phyloP scores from a whole-genome alignment of 1,284 basidiomycete species.

The Malassezia brasiliensis region DNA sequence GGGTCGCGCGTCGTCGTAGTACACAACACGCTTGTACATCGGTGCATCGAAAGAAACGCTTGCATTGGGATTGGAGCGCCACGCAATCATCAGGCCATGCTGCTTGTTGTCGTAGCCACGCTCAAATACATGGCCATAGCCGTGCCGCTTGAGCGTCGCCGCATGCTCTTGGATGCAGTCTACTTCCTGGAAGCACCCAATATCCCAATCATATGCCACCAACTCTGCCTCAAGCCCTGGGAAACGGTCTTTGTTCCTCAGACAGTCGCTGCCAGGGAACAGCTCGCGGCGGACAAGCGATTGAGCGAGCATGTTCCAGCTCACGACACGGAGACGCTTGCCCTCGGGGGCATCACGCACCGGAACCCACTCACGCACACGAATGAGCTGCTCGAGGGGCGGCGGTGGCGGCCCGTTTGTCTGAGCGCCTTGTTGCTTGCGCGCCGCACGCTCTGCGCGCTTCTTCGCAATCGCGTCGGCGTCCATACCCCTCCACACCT shows the following conservation, averaged over 20 bases:
- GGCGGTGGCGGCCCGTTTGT: background rate
- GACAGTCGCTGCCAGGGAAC: constrained; percentile 50
- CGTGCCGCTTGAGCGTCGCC: constrained; percentile 23
- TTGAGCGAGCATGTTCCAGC: constrained; percentile 49
- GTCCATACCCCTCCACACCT: background rate
- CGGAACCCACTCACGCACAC: constrained; percentile 5
- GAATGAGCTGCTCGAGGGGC: background rate
- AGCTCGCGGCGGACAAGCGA: constrained; percentile 49
- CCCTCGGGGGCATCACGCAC: background rate
- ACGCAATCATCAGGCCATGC: constrained; percentile 43
- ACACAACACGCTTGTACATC: background rate
- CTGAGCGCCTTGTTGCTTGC: background rate
- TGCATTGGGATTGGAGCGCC: constrained; percentile 15
- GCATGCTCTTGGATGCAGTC: constrained; percentile 46
- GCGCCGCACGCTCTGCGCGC: constrained; percentile 10
- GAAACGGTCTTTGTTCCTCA: constrained; percentile 47
- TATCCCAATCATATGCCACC: constrained; percentile 42
- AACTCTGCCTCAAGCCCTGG: constrained; percentile 31
- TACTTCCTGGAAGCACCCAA: constrained; percentile 50
- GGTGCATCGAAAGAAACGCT: background rate
- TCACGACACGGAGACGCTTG: constrained; percentile 18
- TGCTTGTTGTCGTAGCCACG: constrained; percentile 43
- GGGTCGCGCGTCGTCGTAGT: constrained; percentile 1
- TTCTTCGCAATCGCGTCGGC: constrained; percentile 6
- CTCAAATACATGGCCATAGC: constrained; percentile 35